A percentile compares a stretch with the other conserved stretches of the same genome.
Evolutionary conservation across 2,329 filamentous ascomycete species (phyloP).

Genomic region (Paecilomyces formosus): DNA sequence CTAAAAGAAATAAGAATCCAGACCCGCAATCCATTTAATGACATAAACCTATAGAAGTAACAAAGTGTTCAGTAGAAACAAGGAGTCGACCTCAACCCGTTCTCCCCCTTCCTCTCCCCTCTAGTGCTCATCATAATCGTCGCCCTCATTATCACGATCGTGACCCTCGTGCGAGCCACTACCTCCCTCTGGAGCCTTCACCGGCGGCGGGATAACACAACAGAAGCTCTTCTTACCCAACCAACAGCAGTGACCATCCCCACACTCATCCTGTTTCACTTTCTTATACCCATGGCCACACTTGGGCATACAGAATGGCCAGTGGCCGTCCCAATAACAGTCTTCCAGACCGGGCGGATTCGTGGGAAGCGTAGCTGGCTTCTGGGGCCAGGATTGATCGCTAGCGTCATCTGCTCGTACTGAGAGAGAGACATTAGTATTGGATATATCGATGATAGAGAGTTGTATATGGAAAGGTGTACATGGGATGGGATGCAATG

Average conservation of each 20-base stretch:
- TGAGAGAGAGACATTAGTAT: background rate
- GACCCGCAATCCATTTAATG: too few relatives aligned
- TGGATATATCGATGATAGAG: background rate
- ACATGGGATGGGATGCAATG: too few relatives aligned
- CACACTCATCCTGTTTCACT: background rate
- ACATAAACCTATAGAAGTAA: background rate
- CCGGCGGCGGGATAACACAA: background rate
- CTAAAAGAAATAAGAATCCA: too few relatives aligned
- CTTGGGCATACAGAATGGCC: background rate
- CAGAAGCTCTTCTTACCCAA: background rate
- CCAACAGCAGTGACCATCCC: slow-evolving; percentile 9
- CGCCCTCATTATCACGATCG: background rate
- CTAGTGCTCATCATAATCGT: background rate
- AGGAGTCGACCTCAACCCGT: background rate
- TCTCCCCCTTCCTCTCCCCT: too few relatives aligned
- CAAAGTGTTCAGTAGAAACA: background rate
- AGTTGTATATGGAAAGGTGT: background rate
- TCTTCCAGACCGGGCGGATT: background rate
- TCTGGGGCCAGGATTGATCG: background rate
- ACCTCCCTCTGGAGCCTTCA: too few relatives aligned
- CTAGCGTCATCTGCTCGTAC: background rate
- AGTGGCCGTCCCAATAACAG: background rate
- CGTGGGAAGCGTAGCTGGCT: background rate
- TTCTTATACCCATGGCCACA: background rate
- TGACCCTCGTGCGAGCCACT: background rate